These are phyloP conservation scores for Globisporangium yorkense DNA, from an alignment of 352 stramenopile species.

Conservation along the genomic window DNA sequence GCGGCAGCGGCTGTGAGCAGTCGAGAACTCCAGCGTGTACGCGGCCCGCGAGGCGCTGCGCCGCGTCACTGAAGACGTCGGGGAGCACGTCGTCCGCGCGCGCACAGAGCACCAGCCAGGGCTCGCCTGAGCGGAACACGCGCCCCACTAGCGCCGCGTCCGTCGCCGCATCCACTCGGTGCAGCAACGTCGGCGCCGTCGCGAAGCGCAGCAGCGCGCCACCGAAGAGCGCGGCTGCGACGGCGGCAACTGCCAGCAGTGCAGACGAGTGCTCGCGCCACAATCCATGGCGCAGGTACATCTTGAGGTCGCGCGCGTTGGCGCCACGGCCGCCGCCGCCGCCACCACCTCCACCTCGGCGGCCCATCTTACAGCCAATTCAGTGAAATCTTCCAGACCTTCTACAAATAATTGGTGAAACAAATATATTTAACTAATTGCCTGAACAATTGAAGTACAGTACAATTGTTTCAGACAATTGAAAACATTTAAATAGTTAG, in stretches of 20 bases:
- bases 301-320: constrained; percentile 70
- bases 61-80: constrained; percentile 63
- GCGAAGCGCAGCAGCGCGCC: constrained; percentile 63
- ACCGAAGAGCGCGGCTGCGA: constrained; percentile 61
- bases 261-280: constrained; percentile 74
- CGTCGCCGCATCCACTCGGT: constrained; percentile 47
- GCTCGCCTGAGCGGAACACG: constrained; percentile 76
- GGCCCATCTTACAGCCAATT: constrained; percentile 18
- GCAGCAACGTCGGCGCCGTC: constrained; percentile 50
- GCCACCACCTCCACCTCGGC: constrained; percentile 22
- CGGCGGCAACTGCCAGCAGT: constrained; percentile 31
- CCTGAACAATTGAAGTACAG: no score
- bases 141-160: constrained; percentile 46
- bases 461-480: no score
- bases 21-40: constrained; percentile 68
- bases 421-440: no score
- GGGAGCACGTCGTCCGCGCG: constrained; percentile 63
- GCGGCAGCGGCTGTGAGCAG: constrained; percentile 50
- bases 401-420: no score
- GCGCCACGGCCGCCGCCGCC: constrained; percentile 25
- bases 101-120: constrained; percentile 75
- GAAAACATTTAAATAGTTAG: no score
- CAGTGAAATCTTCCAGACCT: background rate
- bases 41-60: constrained; percentile 45
- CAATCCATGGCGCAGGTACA: constrained; percentile 80